Evolutionary conservation across 495 filamentous ascomycete species (phyloP), one percentile per base, ranked within the genome.

Genomic region (Talaromyces trachyspermus): DNA sequence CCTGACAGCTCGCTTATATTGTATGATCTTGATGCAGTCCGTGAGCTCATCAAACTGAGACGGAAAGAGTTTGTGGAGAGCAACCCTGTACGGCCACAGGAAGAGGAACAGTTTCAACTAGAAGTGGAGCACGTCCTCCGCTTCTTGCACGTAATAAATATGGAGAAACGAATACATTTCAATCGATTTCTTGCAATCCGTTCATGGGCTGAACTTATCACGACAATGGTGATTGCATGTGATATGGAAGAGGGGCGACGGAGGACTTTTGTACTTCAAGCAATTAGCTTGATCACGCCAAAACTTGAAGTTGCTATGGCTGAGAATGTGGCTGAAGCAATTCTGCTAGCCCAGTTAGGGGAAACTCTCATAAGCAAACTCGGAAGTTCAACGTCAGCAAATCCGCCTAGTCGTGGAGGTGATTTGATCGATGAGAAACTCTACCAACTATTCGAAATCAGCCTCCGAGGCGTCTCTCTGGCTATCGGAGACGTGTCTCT

Each of bases 401-500:
- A 66, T 26, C 68, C 65, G 35, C 53, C 59, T 54, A 69, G 64
- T 50, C 73, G 60, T 58, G 79, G 63, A 51, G 84, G 63, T 55
- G 89, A 91, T 58, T 63, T 90, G 35, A 82, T 88, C 25, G 84
- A 88, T 56, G 94, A 97, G 59, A 85, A 90, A 57, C 77, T 96
- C 8, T 89, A 86, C 54, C 84, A 95, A 54, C 76, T 96, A 14
- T 96, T 99, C 71, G 85, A 94, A 42, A 68, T 88, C 22, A 86
- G 83, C 43, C 69, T 95, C 17, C 75, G 78, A 50, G 85, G 86
- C 8, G 83, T 94, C 46, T 76, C 79, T 46, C 77, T 83, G 46
- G 82, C 87, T 46, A 74, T 78, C 7, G 76, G 79, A n/a, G 82
- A 78, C 54, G 65, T 83, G 23, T 67, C 77, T 45, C 67, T 99